Conservation (phyloP, 1,284 basidiomycete species). For the Fomitopsis betulina region DNA sequence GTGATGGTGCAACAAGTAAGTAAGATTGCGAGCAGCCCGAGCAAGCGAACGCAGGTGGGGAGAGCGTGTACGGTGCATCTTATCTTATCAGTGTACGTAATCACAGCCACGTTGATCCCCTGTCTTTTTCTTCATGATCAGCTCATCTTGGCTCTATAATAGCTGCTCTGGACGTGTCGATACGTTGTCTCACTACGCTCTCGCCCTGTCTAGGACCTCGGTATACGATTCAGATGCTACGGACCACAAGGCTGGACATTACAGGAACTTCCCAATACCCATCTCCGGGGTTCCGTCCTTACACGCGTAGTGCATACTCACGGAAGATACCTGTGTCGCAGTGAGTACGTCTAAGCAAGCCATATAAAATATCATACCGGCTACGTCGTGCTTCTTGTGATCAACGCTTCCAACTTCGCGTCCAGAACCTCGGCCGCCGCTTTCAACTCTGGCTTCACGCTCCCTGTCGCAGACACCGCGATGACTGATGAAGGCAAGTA, state of each 20-base stretch:
- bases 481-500: constrained; percentile 44
- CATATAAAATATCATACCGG: background rate
- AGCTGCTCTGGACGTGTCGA: background rate
- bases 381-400: constrained; percentile 19
- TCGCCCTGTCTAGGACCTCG: too few species aligned
- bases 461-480: constrained; percentile 17
- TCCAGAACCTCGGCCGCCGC: constrained; percentile 36
- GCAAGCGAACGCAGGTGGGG: background rate
- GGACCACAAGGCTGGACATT: too few species aligned
- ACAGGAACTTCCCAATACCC: too few species aligned
- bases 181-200: too few species aligned
- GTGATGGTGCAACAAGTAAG: background rate
- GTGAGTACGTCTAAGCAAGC: background rate
- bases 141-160: background rate
- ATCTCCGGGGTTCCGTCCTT: too few species aligned
- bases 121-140: too few species aligned
- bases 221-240: too few species aligned
- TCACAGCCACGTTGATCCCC: too few species aligned
- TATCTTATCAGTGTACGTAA: background rate
- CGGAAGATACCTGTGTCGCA: background rate
- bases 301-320: too few species aligned
- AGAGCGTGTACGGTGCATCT: background rate
- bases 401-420: constrained; percentile 40
- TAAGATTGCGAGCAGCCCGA: background rate
- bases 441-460: constrained; percentile 28